Conservation (phyloP, 2,329 filamentous ascomycete species). For the Pezicula neosporulosa region DNA sequence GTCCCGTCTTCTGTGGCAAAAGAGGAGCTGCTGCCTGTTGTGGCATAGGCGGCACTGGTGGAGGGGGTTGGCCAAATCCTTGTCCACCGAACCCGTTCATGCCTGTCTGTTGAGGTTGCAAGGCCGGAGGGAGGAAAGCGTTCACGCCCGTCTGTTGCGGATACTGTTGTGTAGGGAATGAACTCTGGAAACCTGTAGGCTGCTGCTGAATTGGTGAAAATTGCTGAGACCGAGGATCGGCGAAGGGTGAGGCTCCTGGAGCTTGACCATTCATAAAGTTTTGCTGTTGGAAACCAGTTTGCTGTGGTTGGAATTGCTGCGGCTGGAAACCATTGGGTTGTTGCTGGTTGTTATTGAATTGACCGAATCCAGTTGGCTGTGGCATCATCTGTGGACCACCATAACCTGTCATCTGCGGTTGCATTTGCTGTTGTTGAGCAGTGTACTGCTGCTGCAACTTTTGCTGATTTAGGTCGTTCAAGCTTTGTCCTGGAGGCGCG, state of each 20-base stretch:
- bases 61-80: slow-evolving; percentile 26
- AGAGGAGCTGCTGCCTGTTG: slow-evolving; percentile 59
- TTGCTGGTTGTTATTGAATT: slow-evolving; percentile 29
- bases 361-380: slow-evolving; percentile 39
- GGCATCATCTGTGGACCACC: slow-evolving; percentile 32
- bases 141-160: slow-evolving; percentile 45
- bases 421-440: slow-evolving; percentile 42
- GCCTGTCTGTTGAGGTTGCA: slow-evolving; percentile 54
- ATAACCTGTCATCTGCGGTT: slow-evolving; percentile 65
- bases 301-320: slow-evolving; percentile 32
- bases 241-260: slow-evolving; percentile 39
- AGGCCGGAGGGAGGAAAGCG: slow-evolving; percentile 52
- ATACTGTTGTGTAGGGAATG: slow-evolving; percentile 34
- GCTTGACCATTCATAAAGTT: slow-evolving; percentile 45
- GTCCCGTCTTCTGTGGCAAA: slow-evolving; percentile 77
- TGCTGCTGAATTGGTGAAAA: slow-evolving; percentile 48
- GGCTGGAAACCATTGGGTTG: slow-evolving; percentile 37
- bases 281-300: slow-evolving; percentile 45
- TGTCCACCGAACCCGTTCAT: slow-evolving; percentile 46
- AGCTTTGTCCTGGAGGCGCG: slow-evolving; percentile 71
- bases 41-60: slow-evolving; percentile 46
- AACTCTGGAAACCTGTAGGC: slow-evolving; percentile 43
- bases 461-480: slow-evolving; percentile 68
- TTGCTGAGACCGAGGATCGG: slow-evolving; percentile 52
- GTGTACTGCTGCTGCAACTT: slow-evolving; percentile 59